A percentile compares a stretch with the other conserved stretches of the same genome.
These are phyloP conservation scores for Rhizophora apiculata DNA, from an alignment of 345 rosid species.

Conservation along the genomic window DNA sequence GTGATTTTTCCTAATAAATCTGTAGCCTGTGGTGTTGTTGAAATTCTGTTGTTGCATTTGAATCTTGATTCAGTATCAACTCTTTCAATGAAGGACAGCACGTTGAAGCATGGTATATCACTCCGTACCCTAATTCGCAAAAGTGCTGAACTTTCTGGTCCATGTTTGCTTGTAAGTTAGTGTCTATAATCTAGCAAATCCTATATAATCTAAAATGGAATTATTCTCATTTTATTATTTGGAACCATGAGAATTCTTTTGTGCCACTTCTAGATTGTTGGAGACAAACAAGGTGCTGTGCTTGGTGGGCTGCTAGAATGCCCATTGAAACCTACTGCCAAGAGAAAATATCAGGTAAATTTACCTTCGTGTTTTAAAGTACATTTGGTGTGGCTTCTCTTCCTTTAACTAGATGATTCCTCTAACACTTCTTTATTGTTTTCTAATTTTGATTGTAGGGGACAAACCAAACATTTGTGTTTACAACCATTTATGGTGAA, in stretches of 20 bases:
- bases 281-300: slow-evolving; percentile 80
- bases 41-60: slow-evolving; percentile 8
- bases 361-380: not conserved
- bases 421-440: not conserved
- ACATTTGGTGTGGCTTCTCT: not conserved
- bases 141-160: slow-evolving; percentile 75
- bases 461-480: slow-evolving; percentile 75
- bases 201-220: not conserved
- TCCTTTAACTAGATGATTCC: not conserved
- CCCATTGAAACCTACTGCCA: slow-evolving; percentile 76
- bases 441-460: slow-evolving; percentile 45
- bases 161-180: slow-evolving; percentile 67
- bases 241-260: slow-evolving; percentile 6
- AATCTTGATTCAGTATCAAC: slow-evolving; percentile 35
- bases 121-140: slow-evolving; percentile 86
- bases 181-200: not conserved
- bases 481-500: slow-evolving; percentile 82
- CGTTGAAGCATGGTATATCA: slow-evolving; percentile 91
- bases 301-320: slow-evolving; percentile 81
- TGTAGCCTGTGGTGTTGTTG: not conserved
- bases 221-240: not conserved
- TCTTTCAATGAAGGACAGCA: slow-evolving; percentile 90
- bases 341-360: slow-evolving; percentile 85
- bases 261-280: slow-evolving; percentile 53
- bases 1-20: slow-evolving; percentile 37